Conservation (phyloP, 805 yeast genomes). For the Starmerella roubikii region DNA sequence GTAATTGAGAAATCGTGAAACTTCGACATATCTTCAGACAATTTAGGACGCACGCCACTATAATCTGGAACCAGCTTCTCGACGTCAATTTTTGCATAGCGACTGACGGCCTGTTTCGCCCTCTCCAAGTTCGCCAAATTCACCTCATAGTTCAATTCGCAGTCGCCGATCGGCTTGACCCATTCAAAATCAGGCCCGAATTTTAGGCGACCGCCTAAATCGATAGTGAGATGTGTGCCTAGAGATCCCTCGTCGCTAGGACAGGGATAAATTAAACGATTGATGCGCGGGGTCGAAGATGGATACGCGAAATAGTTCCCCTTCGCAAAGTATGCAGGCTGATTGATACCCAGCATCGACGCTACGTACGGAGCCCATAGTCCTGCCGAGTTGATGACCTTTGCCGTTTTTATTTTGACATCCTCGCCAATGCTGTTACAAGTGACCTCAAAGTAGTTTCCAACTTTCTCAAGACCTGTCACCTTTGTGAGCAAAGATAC, state of each 20-base stretch:
- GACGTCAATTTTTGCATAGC: constrained; percentile 46
- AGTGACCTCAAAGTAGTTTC: constrained; percentile 12
- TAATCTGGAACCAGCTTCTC: constrained; percentile 51
- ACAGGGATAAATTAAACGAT: constrained; percentile 61
- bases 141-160: constrained; percentile 23
- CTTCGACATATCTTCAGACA: constrained; percentile 32
- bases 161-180: constrained; percentile 30
- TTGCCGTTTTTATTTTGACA: constrained; percentile 31
- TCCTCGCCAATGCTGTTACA: constrained; percentile 20
- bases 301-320: constrained; percentile 65
- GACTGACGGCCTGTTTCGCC: constrained; percentile 43
- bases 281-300: constrained; percentile 36
- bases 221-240: constrained; percentile 80
- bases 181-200: constrained; percentile 90
- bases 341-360: constrained; percentile 49
- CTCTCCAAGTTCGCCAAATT: constrained; percentile 33
- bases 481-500: constrained; percentile 52
- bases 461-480: constrained; percentile 24
- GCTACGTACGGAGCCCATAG: constrained; percentile 58
- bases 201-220: constrained; percentile 60
- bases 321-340: constrained; percentile 57
- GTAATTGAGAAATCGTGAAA: constrained; percentile 65
- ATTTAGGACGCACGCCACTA: constrained; percentile 75
- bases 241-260: constrained; percentile 61
- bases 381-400: constrained; percentile 69